A percentile compares a stretch with the other conserved stretches of the same genome.
Conservation (phyloP, 768 basidiomycete species). For the Rossbeevera mucosa region DNA sequence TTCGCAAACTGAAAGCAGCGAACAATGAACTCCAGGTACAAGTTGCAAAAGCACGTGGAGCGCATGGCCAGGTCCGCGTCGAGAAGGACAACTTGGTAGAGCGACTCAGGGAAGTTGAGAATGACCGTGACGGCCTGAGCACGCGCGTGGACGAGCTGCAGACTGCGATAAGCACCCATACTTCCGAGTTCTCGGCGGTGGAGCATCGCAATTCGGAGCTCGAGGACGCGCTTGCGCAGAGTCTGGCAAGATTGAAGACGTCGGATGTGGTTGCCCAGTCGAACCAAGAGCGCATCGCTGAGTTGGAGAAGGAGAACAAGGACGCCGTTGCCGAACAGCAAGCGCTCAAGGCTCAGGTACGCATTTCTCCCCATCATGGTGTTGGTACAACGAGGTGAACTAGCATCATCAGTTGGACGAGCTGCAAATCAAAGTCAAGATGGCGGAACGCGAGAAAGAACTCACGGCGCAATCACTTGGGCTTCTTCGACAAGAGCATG, state of each 20-base stretch:
- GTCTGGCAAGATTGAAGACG: constrained; percentile 63
- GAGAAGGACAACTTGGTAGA: constrained; percentile 74
- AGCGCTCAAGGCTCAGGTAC: constrained; percentile 55
- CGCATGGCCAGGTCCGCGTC: constrained; percentile 72
- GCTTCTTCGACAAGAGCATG: constrained; percentile 55
- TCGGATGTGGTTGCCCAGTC: constrained; percentile 65
- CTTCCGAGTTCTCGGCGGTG: constrained; percentile 43
- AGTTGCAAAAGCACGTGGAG: constrained; percentile 69
- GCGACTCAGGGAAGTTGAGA: constrained; percentile 55
- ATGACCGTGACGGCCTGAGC: constrained; percentile 60
- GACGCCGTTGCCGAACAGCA: constrained; percentile 56
- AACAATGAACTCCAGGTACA: constrained; percentile 72
- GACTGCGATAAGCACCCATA: constrained; percentile 37
- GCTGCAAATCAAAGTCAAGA: constrained; percentile 54
- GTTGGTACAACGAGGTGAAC: not conserved
- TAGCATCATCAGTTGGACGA: constrained; percentile 47
- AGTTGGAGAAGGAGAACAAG: constrained; percentile 57
- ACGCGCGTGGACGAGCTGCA: constrained; percentile 54
- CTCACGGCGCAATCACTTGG: constrained; percentile 45
- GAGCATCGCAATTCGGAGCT: constrained; percentile 54
- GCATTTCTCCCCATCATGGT: constrained; percentile 13
- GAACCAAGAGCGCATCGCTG: constrained; percentile 54
- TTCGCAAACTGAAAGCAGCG: constrained; percentile 46
- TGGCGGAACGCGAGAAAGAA: constrained; percentile 62
- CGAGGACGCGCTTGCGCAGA: constrained; percentile 70